Conservation (phyloP, 305 asterid genomes). For the Fraxinus floribunda region DNA sequence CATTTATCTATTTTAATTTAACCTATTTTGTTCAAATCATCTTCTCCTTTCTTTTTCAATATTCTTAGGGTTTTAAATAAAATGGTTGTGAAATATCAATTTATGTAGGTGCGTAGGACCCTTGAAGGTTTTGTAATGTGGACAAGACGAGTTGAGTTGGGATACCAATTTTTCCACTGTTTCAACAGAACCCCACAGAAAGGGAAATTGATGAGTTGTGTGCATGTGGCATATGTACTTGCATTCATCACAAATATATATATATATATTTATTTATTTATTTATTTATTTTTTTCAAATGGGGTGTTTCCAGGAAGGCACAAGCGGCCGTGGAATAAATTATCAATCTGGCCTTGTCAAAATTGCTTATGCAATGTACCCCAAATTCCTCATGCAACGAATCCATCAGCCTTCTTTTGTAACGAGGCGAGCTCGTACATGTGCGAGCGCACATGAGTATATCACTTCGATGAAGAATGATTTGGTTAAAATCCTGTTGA, state of each 20-base stretch:
- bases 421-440: not conserved
- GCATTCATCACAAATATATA: slow-evolving; percentile 11
- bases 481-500: not conserved
- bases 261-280: too few relatives aligned
- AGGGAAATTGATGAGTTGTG: slow-evolving; percentile 39
- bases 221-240: slow-evolving; percentile 31
- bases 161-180: slow-evolving; percentile 22
- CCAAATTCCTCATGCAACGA: not conserved
- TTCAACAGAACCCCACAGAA: slow-evolving; percentile 23
- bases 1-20: too few relatives aligned
- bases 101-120: not conserved
- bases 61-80: not conserved
- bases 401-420: not conserved
- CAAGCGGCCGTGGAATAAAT: not conserved
- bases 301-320: slow-evolving; percentile 4
- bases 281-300: not conserved
- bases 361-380: not conserved
- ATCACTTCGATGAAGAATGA: not conserved
- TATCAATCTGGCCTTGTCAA: not conserved
- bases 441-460: not conserved
- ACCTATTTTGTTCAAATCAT: not conserved
- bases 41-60: not conserved
- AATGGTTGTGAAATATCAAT: not conserved
- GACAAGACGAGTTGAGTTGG: slow-evolving; percentile 26
- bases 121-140: not conserved